phyloP scores from a whole-genome alignment of 768 basidiomycete species.

The Terana coerulea region DNA sequence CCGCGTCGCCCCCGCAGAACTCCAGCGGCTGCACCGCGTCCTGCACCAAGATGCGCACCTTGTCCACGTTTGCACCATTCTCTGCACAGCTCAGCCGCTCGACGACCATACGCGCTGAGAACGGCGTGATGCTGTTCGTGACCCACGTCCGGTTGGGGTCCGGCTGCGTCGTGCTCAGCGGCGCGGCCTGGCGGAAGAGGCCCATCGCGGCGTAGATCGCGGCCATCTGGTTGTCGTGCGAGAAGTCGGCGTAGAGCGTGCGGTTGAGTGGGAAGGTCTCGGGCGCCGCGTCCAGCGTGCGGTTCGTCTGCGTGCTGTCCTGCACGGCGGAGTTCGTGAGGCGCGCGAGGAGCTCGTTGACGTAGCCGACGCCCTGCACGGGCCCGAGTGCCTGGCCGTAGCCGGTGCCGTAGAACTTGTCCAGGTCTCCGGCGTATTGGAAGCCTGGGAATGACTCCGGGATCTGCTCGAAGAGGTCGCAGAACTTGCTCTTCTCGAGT shows the following conservation, averaged over 20 bases:
- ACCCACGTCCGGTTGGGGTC: constrained; percentile 40
- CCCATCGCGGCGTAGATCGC: constrained; percentile 68
- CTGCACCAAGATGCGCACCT: constrained; percentile 62
- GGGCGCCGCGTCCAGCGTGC: constrained; percentile 59
- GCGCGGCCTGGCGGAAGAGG: constrained; percentile 23
- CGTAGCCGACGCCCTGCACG: constrained; percentile 82
- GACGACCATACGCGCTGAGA: constrained; percentile 67
- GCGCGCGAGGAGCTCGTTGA: constrained; percentile 86
- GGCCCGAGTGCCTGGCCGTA: constrained; percentile 67
- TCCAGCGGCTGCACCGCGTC: constrained; percentile 61
- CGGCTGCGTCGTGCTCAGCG: constrained; percentile 9
- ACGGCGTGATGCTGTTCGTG: constrained; percentile 63
- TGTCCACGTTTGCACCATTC: background rate
- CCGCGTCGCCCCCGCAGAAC: constrained; percentile 51
- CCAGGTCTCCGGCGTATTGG: constrained; percentile 69
- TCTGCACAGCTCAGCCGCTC: constrained; percentile 62
- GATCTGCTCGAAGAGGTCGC: constrained; percentile 54
- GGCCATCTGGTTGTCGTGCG: constrained; percentile 84
- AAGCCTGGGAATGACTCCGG: constrained; percentile 57
- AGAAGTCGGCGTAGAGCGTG: constrained; percentile 68
- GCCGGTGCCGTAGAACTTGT: constrained; percentile 77
- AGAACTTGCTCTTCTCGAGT: constrained; percentile 58
- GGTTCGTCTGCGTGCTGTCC: constrained; percentile 75
- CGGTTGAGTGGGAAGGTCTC: constrained; percentile 69
- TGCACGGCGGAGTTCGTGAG: constrained; percentile 58